Evolutionary conservation across 306 rosid species (phyloP).

Genomic region (Citrullus colocynthis): DNA sequence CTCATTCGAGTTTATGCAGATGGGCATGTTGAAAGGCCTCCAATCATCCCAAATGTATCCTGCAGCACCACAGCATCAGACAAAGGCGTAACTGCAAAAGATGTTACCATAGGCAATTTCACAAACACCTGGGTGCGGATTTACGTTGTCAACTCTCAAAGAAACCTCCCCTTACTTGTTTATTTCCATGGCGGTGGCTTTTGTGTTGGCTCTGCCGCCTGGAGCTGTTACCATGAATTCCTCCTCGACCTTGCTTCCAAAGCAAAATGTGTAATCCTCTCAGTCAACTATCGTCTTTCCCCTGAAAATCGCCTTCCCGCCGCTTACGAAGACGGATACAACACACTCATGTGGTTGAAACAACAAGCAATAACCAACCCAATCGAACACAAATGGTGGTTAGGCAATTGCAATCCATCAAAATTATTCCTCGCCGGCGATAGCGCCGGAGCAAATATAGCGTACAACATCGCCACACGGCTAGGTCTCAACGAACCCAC

Average conservation of each 20-base stretch:
- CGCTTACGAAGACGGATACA: slow-evolving; percentile 65
- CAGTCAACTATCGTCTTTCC: slow-evolving; percentile 54
- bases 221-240: slow-evolving; percentile 84
- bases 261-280: slow-evolving; percentile 46
- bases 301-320: slow-evolving; percentile 70
- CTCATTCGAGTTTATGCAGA: slow-evolving; percentile 51
- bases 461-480: slow-evolving; percentile 46
- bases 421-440: slow-evolving; percentile 58
- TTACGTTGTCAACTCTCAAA: slow-evolving; percentile 26
- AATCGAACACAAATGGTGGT: slow-evolving; percentile 54
- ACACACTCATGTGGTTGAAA: slow-evolving; percentile 57
- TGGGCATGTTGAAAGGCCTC: slow-evolving; percentile 58
- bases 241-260: slow-evolving; percentile 39
- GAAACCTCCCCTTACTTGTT: slow-evolving; percentile 40
- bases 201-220: slow-evolving; percentile 79
- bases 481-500: slow-evolving; percentile 18
- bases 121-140: slow-evolving; percentile 57
- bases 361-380: slow-evolving; percentile 28
- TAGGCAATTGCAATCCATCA: slow-evolving; percentile 32
- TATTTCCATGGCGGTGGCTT: slow-evolving; percentile 97
- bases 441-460: slow-evolving; percentile 89
- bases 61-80: slow-evolving; percentile 21
- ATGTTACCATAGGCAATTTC: slow-evolving; percentile 41
- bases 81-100: slow-evolving; percentile 35
- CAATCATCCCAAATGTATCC: slow-evolving; percentile 44